Conservation (phyloP, 164 flowering plant genomes). For the Stephania japonica region DNA sequence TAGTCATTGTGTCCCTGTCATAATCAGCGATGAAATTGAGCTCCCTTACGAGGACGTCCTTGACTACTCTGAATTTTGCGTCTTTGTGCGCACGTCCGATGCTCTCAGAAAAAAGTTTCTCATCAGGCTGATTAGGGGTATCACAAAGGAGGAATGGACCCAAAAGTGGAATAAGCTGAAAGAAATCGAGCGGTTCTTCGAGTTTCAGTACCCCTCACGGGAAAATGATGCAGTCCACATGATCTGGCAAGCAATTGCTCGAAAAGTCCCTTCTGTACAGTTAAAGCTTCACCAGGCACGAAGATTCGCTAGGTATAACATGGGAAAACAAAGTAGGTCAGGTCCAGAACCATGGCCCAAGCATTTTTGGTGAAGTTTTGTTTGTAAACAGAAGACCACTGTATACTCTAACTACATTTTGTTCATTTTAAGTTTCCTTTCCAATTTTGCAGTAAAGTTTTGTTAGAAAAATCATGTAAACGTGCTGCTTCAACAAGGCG, state of each 20-base stretch:
- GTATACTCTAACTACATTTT: not conserved
- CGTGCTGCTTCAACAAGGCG: not conserved
- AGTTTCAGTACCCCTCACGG: slow-evolving; percentile 61
- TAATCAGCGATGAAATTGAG: slow-evolving; percentile 83
- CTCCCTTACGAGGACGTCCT: slow-evolving; percentile 86
- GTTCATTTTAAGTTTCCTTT: not conserved
- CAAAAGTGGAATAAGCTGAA: slow-evolving; percentile 57
- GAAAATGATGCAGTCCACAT: slow-evolving; percentile 76
- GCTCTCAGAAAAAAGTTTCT: slow-evolving; percentile 56
- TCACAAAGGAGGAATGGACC: slow-evolving; percentile 65
- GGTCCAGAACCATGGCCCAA: slow-evolving; percentile 12
- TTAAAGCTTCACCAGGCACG: slow-evolving; percentile 41
- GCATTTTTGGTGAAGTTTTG: slow-evolving; percentile 10
- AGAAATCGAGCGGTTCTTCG: slow-evolving; percentile 47
- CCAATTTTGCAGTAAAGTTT: not conserved
- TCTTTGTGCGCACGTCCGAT: slow-evolving; percentile 66
- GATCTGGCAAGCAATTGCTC: slow-evolving; percentile 78
- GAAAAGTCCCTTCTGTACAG: slow-evolving; percentile 47
- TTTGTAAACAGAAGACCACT: not conserved
- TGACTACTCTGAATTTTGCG: slow-evolving; percentile 73
- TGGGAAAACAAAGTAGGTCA: not conserved
- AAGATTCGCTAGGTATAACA: slow-evolving; percentile 27
- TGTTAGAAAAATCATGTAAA: not conserved
- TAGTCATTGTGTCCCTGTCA: slow-evolving; percentile 87
- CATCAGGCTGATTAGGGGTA: slow-evolving; percentile 44